These are phyloP conservation scores for Xylariales sp. DNA, from an alignment of 2,329 filamentous ascomycete species.

Conservation along the genomic window DNA sequence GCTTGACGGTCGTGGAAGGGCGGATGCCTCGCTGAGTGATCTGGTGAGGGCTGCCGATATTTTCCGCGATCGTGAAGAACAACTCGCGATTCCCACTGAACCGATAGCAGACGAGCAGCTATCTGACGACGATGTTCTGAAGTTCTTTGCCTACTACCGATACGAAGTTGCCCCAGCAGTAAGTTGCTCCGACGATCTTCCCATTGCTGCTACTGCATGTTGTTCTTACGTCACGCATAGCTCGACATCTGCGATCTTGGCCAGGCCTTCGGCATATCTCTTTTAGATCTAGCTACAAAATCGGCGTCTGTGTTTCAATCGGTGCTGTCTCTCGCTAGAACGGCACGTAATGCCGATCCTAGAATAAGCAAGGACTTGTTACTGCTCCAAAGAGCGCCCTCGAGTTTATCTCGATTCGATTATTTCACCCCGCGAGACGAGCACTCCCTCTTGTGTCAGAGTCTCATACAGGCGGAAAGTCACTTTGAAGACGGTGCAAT, in stretches of 20 bases:
- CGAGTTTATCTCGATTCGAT: too few relatives aligned
- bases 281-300: conserved; percentile 23
- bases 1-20: too few relatives aligned
- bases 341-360: neutral
- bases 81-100: conserved; percentile 6
- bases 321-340: conserved; percentile 13
- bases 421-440: too few relatives aligned
- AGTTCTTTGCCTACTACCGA: conserved; percentile 39
- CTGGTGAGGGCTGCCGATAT: too few relatives aligned
- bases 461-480: too few relatives aligned
- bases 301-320: conserved; percentile 19
- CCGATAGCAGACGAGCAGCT: too few relatives aligned
- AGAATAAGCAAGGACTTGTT: neutral
- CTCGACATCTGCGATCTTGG: conserved; percentile 37
- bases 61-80: neutral
- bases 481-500: too few relatives aligned
- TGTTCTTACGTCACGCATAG: conserved; percentile 14
- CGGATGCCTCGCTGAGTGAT: too few relatives aligned
- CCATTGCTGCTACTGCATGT: neutral
- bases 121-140: conserved; percentile 27
- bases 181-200: conserved; percentile 9
- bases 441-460: too few relatives aligned
- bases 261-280: conserved; percentile 34
- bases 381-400: neutral
- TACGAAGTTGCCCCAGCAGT: conserved; percentile 43